These are phyloP conservation scores for Nakazawaea anatomiae DNA, from an alignment of 805 yeast species.

Conservation along the genomic window DNA sequence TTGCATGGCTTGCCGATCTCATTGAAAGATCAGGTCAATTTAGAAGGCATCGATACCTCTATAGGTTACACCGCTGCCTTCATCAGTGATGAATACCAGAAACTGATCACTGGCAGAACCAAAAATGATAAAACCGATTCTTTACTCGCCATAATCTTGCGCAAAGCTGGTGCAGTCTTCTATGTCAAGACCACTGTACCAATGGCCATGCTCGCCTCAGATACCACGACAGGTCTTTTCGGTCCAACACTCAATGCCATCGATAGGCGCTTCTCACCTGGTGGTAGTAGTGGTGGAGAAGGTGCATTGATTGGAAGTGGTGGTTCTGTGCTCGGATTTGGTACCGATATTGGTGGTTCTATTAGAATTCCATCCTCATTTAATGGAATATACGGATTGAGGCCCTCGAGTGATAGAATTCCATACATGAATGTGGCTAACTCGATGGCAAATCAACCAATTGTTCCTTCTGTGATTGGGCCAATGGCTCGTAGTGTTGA, in stretches of 20 bases:
- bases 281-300: constrained; percentile 67
- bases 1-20: constrained; percentile 34
- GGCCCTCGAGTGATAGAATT: constrained; percentile 29
- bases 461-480: constrained; percentile 28
- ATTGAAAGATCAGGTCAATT: constrained; percentile 41
- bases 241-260: constrained; percentile 47
- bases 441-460: constrained; percentile 26
- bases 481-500: constrained; percentile 25
- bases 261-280: constrained; percentile 47
- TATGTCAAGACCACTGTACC: constrained; percentile 51
- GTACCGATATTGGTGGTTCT: constrained; percentile 35
- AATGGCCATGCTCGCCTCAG: constrained; percentile 56
- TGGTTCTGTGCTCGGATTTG: constrained; percentile 35
- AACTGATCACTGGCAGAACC: constrained; percentile 12
- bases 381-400: constrained; percentile 28
- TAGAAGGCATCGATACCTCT: constrained; percentile 28
- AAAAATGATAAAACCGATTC: constrained; percentile 9
- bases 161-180: constrained; percentile 30
- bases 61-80: constrained; percentile 21
- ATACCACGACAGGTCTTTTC: constrained; percentile 43
- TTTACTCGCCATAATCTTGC: constrained; percentile 16
- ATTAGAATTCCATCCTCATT: constrained; percentile 28
- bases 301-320: constrained; percentile 51
- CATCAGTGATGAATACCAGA: constrained; percentile 22
- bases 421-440: constrained; percentile 24